Conservation (phyloP, 2,329 filamentous ascomycete species). For the Xylaria sp. region DNA sequence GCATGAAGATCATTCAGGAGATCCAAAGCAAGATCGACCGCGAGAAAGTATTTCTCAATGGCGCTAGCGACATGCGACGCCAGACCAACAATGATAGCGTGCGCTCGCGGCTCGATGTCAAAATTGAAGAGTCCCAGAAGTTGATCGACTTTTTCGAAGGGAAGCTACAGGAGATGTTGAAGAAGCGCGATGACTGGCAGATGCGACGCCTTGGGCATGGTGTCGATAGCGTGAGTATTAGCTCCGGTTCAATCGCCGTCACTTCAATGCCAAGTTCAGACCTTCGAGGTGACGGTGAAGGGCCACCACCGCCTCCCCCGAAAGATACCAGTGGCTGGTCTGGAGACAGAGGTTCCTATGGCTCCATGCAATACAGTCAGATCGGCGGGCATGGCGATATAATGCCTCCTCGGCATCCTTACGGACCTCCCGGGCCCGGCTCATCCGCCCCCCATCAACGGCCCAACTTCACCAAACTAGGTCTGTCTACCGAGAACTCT, state of each 20-base stretch:
- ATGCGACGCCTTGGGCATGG: slow-evolving; percentile 60
- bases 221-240: slow-evolving; percentile 69
- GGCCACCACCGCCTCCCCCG: slow-evolving; percentile 73
- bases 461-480: slow-evolving; percentile 94
- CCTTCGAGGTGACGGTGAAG: slow-evolving; percentile 51
- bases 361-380: slow-evolving; percentile 60
- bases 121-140: slow-evolving; percentile 90
- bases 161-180: slow-evolving; percentile 84
- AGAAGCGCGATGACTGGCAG: slow-evolving; percentile 61
- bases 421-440: slow-evolving; percentile 72
- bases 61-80: slow-evolving; percentile 92
- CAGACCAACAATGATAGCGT: slow-evolving; percentile 94
- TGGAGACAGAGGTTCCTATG: slow-evolving; percentile 66
- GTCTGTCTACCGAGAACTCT: slow-evolving; percentile 55
- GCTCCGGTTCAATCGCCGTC: slow-evolving; percentile 50
- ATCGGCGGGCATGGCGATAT: slow-evolving; percentile 70
- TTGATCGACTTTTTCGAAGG: slow-evolving; percentile 97
- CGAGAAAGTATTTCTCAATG: slow-evolving; percentile 93
- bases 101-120: slow-evolving; percentile 85
- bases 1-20: slow-evolving; percentile 49
- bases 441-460: slow-evolving; percentile 73
- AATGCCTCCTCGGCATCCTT: slow-evolving; percentile 83
- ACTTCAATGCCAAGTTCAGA: slow-evolving; percentile 49
- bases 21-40: slow-evolving; percentile 97
- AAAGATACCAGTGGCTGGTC: slow-evolving; percentile 64